Conservation (phyloP, 75 land plant genomes). For the Gnetum montanum region DNA sequence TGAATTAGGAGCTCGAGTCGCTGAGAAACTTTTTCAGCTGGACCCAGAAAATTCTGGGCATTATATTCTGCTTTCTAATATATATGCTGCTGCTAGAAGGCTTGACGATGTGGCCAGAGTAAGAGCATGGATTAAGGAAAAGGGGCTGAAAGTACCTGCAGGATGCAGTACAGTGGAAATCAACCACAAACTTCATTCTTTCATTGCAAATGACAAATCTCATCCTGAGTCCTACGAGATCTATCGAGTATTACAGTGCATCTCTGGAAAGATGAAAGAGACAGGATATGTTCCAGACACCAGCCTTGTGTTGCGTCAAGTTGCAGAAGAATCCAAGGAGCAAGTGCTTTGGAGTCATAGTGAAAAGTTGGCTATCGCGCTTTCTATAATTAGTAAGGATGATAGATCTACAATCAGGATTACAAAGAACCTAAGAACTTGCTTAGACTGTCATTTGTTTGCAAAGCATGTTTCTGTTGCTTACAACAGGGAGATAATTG, state of each 20-base stretch:
- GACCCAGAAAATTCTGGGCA: slow-evolving; percentile 1
- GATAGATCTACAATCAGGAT: not conserved
- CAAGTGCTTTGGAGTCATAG: not conserved
- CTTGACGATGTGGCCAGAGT: slow-evolving; percentile 3
- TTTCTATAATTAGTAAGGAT: not conserved
- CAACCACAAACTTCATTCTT: not conserved
- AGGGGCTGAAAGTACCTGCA: not conserved
- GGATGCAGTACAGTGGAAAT: slow-evolving; percentile 4
- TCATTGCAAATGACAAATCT: slow-evolving; percentile 5
- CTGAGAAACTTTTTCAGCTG: slow-evolving; percentile 13
- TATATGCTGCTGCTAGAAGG: slow-evolving; percentile 7
- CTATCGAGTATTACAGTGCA: not conserved
- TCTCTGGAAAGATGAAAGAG: slow-evolving; percentile 1
- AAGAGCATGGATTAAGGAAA: not conserved
- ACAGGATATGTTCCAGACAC: slow-evolving; percentile 1
- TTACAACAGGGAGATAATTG: not conserved
- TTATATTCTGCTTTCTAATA: slow-evolving; percentile 3
- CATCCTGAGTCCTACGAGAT: not conserved
- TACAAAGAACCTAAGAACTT: not conserved
- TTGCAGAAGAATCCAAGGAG: not conserved
- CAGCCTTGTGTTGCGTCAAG: not conserved
- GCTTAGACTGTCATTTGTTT: slow-evolving; percentile 1
- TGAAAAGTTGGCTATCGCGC: slow-evolving; percentile 2
- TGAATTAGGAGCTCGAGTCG: slow-evolving; percentile 21
- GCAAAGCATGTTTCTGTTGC: not conserved